Base-by-base conservation (phyloP, 257 asterid species). In the Fraxinus cuspidata region DNA sequence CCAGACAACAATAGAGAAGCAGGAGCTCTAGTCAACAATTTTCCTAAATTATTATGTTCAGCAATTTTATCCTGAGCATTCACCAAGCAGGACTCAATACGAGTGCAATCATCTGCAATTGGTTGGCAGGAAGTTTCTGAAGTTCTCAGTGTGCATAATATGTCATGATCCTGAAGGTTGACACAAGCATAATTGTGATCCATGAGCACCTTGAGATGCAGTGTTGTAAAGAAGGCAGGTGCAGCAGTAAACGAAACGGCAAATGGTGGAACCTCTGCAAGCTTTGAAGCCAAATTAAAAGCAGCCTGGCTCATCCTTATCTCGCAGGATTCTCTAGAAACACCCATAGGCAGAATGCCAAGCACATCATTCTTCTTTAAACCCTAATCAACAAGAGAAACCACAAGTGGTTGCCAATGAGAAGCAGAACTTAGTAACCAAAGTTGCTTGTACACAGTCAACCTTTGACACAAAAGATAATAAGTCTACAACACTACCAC, bases 281-380 rank as follows among this genome's bases (percentile, higher is more conserved):
- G 87, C 83, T 81, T 85, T 67, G 79, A 71, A 70, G 89, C 78
- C 79, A 85, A 81, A 74, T 73, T 74, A 82, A 81, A 79, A 78
- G 90, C 79, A 73, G 90, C 74, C 38, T 49, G 86, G 51, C 72
- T 75, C 75, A 66, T 73, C 80, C 83, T 83, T 66, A 79, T 74
- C 71, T 77, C 83, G 58, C 71, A 78, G 74, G 85, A 84, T 78
- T 88, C 94, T 81, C 80, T 83, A 15, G 90, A 75, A 75, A 80
- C 77, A 84, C 90, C 90, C 82, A 76, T 70, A 7, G 97, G 90
- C 81, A 87, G 78, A 78, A 84, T 60, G 74, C 86, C 85, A 51
- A 60, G 78, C 79, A 74, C 78, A 74, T 58, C 60, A 80, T 84
- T 86, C 85, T 79, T 88, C 87, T 79, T 85, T 82, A 80, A 82